Evolutionary conservation across 768 basidiomycete species (phyloP).

Genomic region (Tylopilus sp.): DNA sequence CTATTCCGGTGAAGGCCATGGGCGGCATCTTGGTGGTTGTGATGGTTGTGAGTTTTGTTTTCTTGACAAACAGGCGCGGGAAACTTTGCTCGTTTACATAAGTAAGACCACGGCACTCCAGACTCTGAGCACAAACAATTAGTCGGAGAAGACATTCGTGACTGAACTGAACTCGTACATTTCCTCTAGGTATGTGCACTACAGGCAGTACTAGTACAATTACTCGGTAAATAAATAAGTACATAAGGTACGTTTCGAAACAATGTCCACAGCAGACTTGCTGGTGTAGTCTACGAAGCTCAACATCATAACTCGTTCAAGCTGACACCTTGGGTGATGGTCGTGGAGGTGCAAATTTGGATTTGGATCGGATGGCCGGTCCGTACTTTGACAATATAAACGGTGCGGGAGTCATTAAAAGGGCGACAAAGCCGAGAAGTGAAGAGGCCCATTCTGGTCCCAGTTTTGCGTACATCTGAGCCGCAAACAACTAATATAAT

Average conservation of each 20-base stretch:
- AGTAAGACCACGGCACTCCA: too few relatives aligned
- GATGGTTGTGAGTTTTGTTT: background rate
- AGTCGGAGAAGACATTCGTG: too few relatives aligned
- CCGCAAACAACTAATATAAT: constrained; percentile 41
- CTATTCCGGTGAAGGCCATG: constrained; percentile 69
- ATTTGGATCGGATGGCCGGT: constrained; percentile 39
- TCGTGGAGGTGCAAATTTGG: constrained; percentile 39
- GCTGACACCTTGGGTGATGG: constrained; percentile 9
- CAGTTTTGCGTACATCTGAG: constrained; percentile 51
- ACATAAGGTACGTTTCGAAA: background rate
- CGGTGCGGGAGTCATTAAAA: constrained; percentile 51
- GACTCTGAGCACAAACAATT: too few relatives aligned
- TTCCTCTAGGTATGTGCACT: background rate
- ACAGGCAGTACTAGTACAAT: background rate
- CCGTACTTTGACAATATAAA: constrained; percentile 46
- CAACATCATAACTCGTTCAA: constrained; percentile 3
- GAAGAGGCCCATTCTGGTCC: constrained; percentile 59
- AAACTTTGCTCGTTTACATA: background rate
- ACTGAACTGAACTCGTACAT: background rate
- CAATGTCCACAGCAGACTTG: background rate
- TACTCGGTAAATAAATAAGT: background rate
- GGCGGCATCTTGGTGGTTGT: constrained; percentile 68
- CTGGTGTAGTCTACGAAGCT: background rate
- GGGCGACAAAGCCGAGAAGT: constrained; percentile 49
- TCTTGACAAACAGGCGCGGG: background rate